Conservation (phyloP, 352 stramenopile genomes). For the Poterioochromonas sp. region DNA sequence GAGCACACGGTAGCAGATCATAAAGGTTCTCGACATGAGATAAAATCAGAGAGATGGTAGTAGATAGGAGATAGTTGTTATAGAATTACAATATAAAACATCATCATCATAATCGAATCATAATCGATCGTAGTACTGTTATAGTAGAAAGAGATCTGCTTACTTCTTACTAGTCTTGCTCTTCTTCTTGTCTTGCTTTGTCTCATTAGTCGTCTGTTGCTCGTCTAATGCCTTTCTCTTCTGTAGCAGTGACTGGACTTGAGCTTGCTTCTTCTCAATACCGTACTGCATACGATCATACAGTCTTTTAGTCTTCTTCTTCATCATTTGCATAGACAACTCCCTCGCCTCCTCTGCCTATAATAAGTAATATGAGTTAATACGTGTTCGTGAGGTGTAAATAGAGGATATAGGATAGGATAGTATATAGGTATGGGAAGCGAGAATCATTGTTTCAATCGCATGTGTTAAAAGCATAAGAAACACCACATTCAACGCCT, state of each 20-base stretch:
- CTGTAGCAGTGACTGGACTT: background rate
- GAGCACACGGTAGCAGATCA: too few species aligned
- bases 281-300: conserved; percentile 72
- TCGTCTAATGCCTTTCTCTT: background rate
- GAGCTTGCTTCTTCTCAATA: conserved; percentile 56
- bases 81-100: too few species aligned
- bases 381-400: background rate
- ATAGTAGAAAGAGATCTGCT: too few species aligned
- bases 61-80: too few species aligned
- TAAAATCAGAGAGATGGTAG: too few species aligned
- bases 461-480: conserved; percentile 1
- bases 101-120: too few species aligned
- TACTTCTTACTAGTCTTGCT: too few species aligned
- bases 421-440: background rate
- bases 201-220: too few species aligned
- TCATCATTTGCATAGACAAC: conserved; percentile 81
- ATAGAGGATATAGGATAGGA: background rate
- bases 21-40: too few species aligned
- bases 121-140: too few species aligned
- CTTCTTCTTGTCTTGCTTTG: too few species aligned
- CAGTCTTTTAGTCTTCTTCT: conserved; percentile 63
- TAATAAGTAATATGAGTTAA: conserved; percentile 3
- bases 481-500: conserved; percentile 5
- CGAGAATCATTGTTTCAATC: background rate
- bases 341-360: conserved; percentile 36